These are phyloP conservation scores for Cystobasidium slooffiae DNA, from an alignment of 1,284 basidiomycete genomes.

Conservation along the genomic window DNA sequence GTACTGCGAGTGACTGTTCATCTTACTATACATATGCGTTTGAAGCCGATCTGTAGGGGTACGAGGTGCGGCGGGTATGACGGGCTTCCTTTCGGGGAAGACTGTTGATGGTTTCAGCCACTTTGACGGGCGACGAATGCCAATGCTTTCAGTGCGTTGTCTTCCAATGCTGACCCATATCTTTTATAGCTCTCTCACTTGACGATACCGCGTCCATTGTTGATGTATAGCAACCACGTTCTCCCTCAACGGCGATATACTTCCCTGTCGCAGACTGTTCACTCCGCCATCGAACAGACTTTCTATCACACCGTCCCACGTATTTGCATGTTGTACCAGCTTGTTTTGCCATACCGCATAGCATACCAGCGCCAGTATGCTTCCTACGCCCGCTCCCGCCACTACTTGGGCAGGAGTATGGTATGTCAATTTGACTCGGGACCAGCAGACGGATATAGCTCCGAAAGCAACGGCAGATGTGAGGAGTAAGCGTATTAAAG, in stretches of 20 bases:
- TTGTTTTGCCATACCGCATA: conserved; percentile 49
- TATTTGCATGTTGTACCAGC: conserved; percentile 41
- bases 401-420: conserved; percentile 54
- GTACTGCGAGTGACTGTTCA: too few relatives aligned
- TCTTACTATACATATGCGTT: too few relatives aligned
- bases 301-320: conserved; percentile 47
- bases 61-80: too few relatives aligned
- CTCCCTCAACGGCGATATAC: conserved; percentile 15
- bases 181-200: not conserved
- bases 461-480: conserved; percentile 47
- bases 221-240: conserved; percentile 10
- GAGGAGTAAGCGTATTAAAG: conserved; percentile 45
- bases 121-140: too few relatives aligned
- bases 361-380: conserved; percentile 48
- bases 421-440: conserved; percentile 52
- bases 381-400: conserved; percentile 52
- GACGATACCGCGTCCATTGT: conserved; percentile 15
- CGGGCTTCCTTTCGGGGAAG: too few relatives aligned
- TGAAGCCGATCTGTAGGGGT: too few relatives aligned
- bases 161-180: not conserved
- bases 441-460: conserved; percentile 52
- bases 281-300: conserved; percentile 41
- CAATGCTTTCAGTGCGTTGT: too few relatives aligned
- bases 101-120: too few relatives aligned
- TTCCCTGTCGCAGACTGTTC: conserved; percentile 41